Base-by-base conservation (phyloP, 2,329 filamentous ascomycete species). In the Lachnellula arida region DNA sequence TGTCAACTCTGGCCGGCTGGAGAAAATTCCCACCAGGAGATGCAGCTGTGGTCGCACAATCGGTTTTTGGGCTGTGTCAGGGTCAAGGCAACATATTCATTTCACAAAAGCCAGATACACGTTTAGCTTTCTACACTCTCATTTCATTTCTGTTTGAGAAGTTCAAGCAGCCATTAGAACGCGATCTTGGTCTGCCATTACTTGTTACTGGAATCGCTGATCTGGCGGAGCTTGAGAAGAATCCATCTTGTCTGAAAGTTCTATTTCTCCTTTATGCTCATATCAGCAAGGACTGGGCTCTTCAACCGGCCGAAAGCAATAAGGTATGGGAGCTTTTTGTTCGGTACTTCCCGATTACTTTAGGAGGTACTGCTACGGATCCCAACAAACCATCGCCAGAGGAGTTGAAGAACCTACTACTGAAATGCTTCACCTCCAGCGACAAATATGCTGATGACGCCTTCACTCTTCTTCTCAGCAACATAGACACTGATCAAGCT, bases 261-360 rank as follows among this genome's bases (percentile, higher is more conserved):
- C 46, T 68, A 7, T 68, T 70, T 49, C 53, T 50, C 4, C 53
- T 68, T 9, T 68, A 65, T 51, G 51, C 53, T 12, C 46, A 61
- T 15, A 28, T 70, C 3, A 55, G 61, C 23, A 53, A 52, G 15
- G 52, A 51, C 4, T 68, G 66, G 66, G 48, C 49, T 15, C 49
- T 63, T 11, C 43, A 32, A 3, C 23, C 50, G 11, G 49, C 47
- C 5, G 59, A 61, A 9, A 56, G 56, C 9, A 52, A 63, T 15
- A 39, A 54, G 0, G 49, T 68, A 5, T 70, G 64, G 57, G 59
- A 63, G 6, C 67, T 64, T 1, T 68, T 64, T 39, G 60, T 61
- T 12, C 53, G 67, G 37, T 70, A 68, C 39, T 69, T 63, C 52
- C 68, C 68, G 1, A 63, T 70, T 17, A 67, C 60, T 3, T 47